These are phyloP conservation scores for Pythium periplocum DNA, from an alignment of 352 stramenopile genomes.

Conservation along the genomic window DNA sequence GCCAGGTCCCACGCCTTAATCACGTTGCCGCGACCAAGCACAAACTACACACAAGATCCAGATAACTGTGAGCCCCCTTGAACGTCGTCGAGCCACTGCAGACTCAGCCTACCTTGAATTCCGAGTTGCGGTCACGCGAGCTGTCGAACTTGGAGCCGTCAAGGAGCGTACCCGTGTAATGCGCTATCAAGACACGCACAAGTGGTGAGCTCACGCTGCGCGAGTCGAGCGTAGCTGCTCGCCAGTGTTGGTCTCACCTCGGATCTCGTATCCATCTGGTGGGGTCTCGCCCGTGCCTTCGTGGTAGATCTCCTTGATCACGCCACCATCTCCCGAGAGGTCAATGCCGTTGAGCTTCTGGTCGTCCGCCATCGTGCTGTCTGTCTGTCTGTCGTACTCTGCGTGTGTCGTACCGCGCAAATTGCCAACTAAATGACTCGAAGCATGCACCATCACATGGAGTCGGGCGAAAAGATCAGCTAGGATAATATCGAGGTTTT, in stretches of 20 bases:
- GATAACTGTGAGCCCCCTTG: too few species aligned
- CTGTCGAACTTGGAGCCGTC: constrained; percentile 95
- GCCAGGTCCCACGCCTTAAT: constrained; percentile 88
- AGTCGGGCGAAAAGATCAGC: too few species aligned
- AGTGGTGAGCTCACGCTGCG: not conserved
- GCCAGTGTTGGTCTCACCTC: constrained; percentile 28
- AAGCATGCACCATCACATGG: too few species aligned
- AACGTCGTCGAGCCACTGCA: too few species aligned
- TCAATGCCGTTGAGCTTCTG: constrained; percentile 38
- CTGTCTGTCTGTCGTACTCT: too few species aligned
- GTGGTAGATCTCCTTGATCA: constrained; percentile 90
- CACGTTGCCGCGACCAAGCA: constrained; percentile 84
- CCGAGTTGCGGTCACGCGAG: constrained; percentile 82
- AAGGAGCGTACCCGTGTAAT: constrained; percentile 95
- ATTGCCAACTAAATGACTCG: too few species aligned
- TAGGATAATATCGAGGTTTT: too few species aligned
- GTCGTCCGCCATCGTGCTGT: constrained; percentile 17
- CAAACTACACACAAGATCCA: constrained; percentile 36
- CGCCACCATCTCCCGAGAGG: constrained; percentile 84
- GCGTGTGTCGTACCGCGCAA: too few species aligned
- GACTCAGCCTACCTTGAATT: constrained; percentile 57
- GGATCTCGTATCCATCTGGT: constrained; percentile 74
- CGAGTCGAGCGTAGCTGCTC: not conserved
- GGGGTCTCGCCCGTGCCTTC: constrained; percentile 84
- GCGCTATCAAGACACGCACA: constrained; percentile 35